Base-by-base conservation (phyloP, 257 asterid genomes). In the Nicotiana attenuata region DNA sequence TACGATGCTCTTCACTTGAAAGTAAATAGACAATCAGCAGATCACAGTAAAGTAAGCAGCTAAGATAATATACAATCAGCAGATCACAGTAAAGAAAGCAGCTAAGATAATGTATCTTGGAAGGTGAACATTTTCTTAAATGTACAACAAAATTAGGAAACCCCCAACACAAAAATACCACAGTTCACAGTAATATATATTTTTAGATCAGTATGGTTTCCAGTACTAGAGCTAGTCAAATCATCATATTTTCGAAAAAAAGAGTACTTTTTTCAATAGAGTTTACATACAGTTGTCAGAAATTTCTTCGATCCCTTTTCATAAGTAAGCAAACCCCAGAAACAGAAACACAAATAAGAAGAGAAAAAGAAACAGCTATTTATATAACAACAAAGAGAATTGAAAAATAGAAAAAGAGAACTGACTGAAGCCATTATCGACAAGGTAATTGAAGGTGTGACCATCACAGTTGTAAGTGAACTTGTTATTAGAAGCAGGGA, bases 381-480 rank as follows among this genome's bases (percentile, higher is more conserved):
- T 57, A 57, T 52, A 52, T 13, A 14, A 52, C 57, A 52, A 15
- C 0, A 14, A 52, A 13, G 57, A 17, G 24, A 57, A 7, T 2
- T 8, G 1, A 57, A 17, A 19, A 7, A 0, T 2, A 50, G 29
- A 35, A n/a, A 56, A 55, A 69, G 53, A 75, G n/a, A 55, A 86
- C 92, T 82, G 19, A 90, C 93, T 89, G 88, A 90, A 90, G 47
- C 93, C 93, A 77, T 90, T 90, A 73, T 90, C 91, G 45, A 90
- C 93, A 73, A 90, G 92, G 85, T 90, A 90, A 83, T 90, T 90
- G 90, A 90, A 90, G 83, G 93, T 90, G 86, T 90, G 93, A 61
- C 87, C 90, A 26, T 90, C 93, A 88, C 93, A 90, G 87, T 89
- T 90, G 90, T 90, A 90, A 47, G 93, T 90, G 85, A 90, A 90